Conservation (phyloP, 345 rosid species). For the Luvunga scandens region DNA sequence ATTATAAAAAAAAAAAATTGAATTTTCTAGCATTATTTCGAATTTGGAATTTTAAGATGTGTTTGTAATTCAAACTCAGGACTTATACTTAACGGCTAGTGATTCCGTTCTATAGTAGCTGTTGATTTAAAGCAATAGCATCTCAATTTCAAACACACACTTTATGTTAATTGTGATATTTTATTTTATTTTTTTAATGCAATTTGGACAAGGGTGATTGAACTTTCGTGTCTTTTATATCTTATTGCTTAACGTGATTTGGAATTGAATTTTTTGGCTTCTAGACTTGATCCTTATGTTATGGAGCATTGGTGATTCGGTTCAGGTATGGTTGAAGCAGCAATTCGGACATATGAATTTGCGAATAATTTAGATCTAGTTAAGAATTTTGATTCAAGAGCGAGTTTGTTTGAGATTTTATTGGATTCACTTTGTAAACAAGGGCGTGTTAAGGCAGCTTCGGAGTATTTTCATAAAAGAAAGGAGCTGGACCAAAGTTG, state of each 20-base stretch:
- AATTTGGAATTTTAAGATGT: background rate
- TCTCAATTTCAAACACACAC: background rate
- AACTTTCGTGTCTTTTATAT: background rate
- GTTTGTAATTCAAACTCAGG: background rate
- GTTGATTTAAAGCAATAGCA: background rate
- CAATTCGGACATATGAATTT: slow-evolving; percentile 68
- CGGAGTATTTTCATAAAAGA: slow-evolving; percentile 40
- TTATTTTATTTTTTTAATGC: background rate
- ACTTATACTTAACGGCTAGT: background rate
- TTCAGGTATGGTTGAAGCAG: slow-evolving; percentile 65
- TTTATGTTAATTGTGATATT: background rate
- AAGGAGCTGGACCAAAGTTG: slow-evolving; percentile 36
- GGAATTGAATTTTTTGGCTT: background rate
- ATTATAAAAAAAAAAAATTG: background rate
- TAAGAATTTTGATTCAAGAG: slow-evolving; percentile 29
- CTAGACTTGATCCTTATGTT: background rate
- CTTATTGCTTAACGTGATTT: background rate
- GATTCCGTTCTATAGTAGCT: background rate
- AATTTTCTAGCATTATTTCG: background rate
- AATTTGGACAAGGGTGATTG: background rate
- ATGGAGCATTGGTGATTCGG: slow-evolving; percentile 3
- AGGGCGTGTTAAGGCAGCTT: slow-evolving; percentile 61
- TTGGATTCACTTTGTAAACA: slow-evolving; percentile 87
- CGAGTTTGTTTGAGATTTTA: slow-evolving; percentile 55
- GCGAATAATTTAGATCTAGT: slow-evolving; percentile 37